phyloP scores from a whole-genome alignment of 768 basidiomycete genomes.

The Lactarius pseudohatsudake region DNA sequence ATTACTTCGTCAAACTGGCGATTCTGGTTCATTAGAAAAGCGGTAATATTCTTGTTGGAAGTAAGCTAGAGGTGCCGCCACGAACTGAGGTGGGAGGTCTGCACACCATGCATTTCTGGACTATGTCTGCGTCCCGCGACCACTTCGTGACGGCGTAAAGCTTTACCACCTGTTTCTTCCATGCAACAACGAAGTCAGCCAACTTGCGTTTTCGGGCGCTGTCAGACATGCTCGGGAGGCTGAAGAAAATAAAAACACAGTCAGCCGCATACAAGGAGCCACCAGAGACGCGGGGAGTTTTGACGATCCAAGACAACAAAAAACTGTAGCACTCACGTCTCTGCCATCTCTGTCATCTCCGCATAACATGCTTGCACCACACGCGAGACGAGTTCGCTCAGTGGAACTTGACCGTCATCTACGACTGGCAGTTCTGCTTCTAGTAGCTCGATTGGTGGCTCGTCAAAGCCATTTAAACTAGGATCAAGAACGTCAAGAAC shows the following conservation, averaged over 20 bases:
- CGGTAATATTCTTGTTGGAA: conserved; percentile 69
- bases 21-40: conserved; percentile 84
- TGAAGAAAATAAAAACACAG: conserved; percentile 35
- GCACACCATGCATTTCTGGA: conserved; percentile 83
- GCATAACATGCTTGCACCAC: conserved; percentile 79
- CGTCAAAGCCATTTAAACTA: conserved; percentile 38
- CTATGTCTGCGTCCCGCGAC: conserved; percentile 79
- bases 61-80: neutral
- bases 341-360: conserved; percentile 77
- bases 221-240: conserved; percentile 66
- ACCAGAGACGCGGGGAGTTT: neutral
- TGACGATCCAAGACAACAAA: neutral
- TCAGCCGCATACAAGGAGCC: neutral
- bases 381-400: conserved; percentile 74
- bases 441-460: conserved; percentile 53
- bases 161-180: conserved; percentile 87
- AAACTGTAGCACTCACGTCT: conserved; percentile 62
- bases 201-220: conserved; percentile 73
- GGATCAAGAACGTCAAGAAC: conserved; percentile 23
- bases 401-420: conserved; percentile 66
- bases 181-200: conserved; percentile 89
- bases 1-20: conserved; percentile 77
- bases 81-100: neutral
- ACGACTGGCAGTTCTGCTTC: conserved; percentile 75
- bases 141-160: conserved; percentile 85